Conservation (phyloP, 371 early-diverging fungal species). For the Syncephalis fuscata region DNA sequence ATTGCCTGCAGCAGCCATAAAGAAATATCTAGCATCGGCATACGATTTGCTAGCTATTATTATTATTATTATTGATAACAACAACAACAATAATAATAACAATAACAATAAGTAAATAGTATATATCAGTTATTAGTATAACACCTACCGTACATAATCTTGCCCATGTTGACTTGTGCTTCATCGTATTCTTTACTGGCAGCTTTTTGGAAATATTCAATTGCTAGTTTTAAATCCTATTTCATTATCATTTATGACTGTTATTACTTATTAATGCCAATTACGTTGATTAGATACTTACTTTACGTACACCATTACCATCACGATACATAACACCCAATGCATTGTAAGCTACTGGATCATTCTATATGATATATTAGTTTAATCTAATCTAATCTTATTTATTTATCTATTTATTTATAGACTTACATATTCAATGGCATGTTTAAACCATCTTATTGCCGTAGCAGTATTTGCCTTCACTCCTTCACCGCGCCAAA, state of each 20-base stretch:
- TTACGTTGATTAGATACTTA: conserved; percentile 5
- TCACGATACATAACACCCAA: conserved; percentile 71
- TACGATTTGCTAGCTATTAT: conserved; percentile 10
- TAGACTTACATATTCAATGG: conserved; percentile 26
- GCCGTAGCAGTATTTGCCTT: conserved; percentile 35
- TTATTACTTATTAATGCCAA: not conserved
- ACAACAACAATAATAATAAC: not conserved
- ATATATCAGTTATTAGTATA: not conserved
- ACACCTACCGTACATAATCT: conserved; percentile 9
- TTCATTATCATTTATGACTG: not conserved
- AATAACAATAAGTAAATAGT: too few relatives aligned
- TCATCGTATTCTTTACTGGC: conserved; percentile 37
- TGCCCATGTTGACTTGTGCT: conserved; percentile 36
- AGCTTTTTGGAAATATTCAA: conserved; percentile 35
- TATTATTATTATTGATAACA: not conserved
- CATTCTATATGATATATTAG: conserved; percentile 12
- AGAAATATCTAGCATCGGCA: conserved; percentile 8
- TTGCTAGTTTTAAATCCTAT: conserved; percentile 15
- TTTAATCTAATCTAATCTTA: not conserved
- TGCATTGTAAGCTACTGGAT: conserved; percentile 43
- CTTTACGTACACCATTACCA: conserved; percentile 37
- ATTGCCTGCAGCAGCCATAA: conserved; percentile 14
- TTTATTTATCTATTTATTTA: not conserved
- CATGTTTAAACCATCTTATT: conserved; percentile 53
- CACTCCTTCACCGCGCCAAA: conserved; percentile 86